Percentiles rank a stretch among this genome's conserved stretches.
Conservation (phyloP, 495 filamentous ascomycete genomes). For the Cercophora scortea region DNA sequence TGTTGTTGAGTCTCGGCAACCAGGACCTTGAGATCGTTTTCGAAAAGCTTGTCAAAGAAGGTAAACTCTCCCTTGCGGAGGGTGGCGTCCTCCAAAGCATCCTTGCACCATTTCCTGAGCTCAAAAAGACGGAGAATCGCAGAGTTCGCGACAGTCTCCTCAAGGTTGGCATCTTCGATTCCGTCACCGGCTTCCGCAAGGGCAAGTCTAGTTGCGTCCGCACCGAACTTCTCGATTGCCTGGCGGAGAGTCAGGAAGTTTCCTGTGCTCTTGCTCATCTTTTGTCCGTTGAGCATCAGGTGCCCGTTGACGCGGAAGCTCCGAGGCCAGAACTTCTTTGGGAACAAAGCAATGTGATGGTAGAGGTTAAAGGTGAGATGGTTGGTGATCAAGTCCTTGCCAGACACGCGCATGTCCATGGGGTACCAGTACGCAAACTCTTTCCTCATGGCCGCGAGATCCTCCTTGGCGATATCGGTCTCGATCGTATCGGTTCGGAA, state of each 20-base stretch:
- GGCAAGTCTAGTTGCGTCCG: conserved; percentile 41
- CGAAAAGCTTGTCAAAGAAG: conserved; percentile 82
- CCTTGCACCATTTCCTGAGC: conserved; percentile 88
- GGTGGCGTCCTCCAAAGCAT: conserved; percentile 61
- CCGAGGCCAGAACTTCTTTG: conserved; percentile 68
- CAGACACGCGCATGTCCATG: conserved; percentile 68
- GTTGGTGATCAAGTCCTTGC: conserved; percentile 76
- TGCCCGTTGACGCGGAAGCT: conserved; percentile 79
- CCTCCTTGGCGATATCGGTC: conserved; percentile 56
- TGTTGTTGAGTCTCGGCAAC: conserved; percentile 64
- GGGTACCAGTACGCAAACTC: conserved; percentile 95
- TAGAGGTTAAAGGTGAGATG: conserved; percentile 93
- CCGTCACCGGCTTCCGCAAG: conserved; percentile 81
- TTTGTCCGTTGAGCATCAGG: conserved; percentile 82
- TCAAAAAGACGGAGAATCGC: conserved; percentile 80
- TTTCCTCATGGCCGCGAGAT: conserved; percentile 64
- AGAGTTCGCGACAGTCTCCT: conserved; percentile 86
- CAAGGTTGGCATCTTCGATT: conserved; percentile 94
- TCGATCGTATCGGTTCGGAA: conserved; percentile 47
- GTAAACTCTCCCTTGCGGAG: conserved; percentile 68
- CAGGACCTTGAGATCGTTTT: conserved; percentile 87
- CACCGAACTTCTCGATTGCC: conserved; percentile 76
- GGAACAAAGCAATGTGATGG: conserved; percentile 78
- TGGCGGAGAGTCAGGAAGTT: conserved; percentile 85
- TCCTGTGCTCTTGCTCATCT: conserved; percentile 87